These are phyloP conservation scores for Teunomyces barrocoloradensis DNA, from an alignment of 805 yeast genomes.

Conservation along the genomic window DNA sequence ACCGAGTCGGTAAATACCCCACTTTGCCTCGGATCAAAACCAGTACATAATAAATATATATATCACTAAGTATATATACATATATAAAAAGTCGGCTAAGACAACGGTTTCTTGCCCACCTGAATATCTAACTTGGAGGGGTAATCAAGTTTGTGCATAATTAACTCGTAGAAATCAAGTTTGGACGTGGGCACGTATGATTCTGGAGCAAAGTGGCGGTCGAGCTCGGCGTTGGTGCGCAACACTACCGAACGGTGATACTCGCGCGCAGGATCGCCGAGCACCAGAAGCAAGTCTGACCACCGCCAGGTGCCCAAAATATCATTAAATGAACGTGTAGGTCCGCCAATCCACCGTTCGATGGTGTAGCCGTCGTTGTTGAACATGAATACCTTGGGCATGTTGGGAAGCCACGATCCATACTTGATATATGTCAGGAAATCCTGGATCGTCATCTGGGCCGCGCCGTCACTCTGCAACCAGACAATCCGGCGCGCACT, in stretches of 20 bases:
- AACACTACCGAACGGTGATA: slow-evolving; percentile 22
- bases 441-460: slow-evolving; percentile 93
- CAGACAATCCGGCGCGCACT: slow-evolving; percentile 57
- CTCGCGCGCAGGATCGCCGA: slow-evolving; percentile 47
- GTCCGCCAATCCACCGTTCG: slow-evolving; percentile 83
- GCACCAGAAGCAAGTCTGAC: slow-evolving; percentile 62
- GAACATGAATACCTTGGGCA: slow-evolving; percentile 69
- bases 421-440: slow-evolving; percentile 60
- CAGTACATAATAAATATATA: not conserved
- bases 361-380: slow-evolving; percentile 90
- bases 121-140: slow-evolving; percentile 19
- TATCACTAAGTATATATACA: too few relatives aligned
- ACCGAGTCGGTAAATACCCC: slow-evolving; percentile 1
- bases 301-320: slow-evolving; percentile 81
- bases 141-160: slow-evolving; percentile 26
- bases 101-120: slow-evolving; percentile 3
- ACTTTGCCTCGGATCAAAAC: slow-evolving; percentile 3
- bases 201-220: slow-evolving; percentile 6
- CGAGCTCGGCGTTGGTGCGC: slow-evolving; percentile 19
- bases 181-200: slow-evolving; percentile 8
- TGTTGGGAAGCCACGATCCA: slow-evolving; percentile 31
- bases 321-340: slow-evolving; percentile 74
- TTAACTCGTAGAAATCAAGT: slow-evolving; percentile 25
- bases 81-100: not conserved
- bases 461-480: slow-evolving; percentile 90